These are phyloP conservation scores for Rostrohypoxylon terebratum DNA, from an alignment of 495 filamentous ascomycete genomes.

Conservation along the genomic window DNA sequence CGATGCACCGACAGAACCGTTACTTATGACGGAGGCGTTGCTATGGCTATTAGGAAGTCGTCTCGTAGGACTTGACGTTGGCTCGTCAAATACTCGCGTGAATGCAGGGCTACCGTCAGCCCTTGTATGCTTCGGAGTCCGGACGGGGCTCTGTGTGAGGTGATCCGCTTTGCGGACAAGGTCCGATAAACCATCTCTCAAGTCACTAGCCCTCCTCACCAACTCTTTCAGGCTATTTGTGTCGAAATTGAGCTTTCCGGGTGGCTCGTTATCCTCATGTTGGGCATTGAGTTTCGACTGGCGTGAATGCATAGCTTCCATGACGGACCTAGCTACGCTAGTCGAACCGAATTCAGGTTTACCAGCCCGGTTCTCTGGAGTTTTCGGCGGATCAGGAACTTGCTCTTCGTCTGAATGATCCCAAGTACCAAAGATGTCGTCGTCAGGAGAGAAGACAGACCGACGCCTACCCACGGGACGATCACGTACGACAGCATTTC, in stretches of 20 bases:
- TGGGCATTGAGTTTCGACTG: conserved; percentile 56
- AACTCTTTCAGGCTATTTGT: conserved; percentile 88
- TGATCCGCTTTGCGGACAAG: conserved; percentile 83
- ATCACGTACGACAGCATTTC: conserved; percentile 57
- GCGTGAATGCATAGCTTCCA: conserved; percentile 83
- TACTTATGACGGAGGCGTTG: conserved; percentile 61
- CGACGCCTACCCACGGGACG: conserved; percentile 58
- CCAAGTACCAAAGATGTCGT: conserved; percentile 71
- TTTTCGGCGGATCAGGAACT: conserved; percentile 51
- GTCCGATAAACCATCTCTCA: conserved; percentile 79
- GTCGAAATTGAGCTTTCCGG: conserved; percentile 89
- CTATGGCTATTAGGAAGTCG: conserved; percentile 63
- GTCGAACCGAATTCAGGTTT: conserved; percentile 49
- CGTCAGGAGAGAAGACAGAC: conserved; percentile 70
- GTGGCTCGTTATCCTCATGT: conserved; percentile 56
- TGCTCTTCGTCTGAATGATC: conserved; percentile 51
- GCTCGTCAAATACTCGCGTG: conserved; percentile 72
- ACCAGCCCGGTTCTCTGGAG: conserved; percentile 49
- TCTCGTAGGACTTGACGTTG: conserved; percentile 60
- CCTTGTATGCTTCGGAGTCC: conserved; percentile 59
- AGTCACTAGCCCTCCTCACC: conserved; percentile 82
- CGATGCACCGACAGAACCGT: conserved; percentile 62
- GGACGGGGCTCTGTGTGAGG: conserved; percentile 70
- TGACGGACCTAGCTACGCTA: conserved; percentile 79
- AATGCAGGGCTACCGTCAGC: conserved; percentile 69